phyloP scores from a whole-genome alignment of 192 early-diverging fungal species.

The Coemansia sp. region DNA sequence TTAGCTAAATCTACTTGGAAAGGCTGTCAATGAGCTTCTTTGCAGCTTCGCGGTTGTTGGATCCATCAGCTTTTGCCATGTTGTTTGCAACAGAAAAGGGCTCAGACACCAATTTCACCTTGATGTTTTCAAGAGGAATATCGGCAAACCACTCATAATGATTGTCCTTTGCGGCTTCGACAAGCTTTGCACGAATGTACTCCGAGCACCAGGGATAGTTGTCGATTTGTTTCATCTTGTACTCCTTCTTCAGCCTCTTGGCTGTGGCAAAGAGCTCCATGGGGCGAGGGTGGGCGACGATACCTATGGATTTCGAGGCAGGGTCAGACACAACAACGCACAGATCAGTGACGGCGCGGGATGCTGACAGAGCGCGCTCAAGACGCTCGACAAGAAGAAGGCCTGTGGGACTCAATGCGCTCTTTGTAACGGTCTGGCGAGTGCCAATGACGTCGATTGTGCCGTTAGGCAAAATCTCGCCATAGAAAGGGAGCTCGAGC shows the following conservation, averaged over 20 bases:
- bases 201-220: constrained; percentile 48
- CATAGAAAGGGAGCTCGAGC: constrained; percentile 37
- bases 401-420: constrained; percentile 25
- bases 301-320: constrained; percentile 4
- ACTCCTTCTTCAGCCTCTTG: constrained; percentile 35
- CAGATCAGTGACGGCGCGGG: constrained; percentile 33
- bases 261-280: constrained; percentile 41
- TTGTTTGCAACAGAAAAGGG: constrained; percentile 33
- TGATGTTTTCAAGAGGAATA: constrained; percentile 22
- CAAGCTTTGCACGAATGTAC: constrained; percentile 37
- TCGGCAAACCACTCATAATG: constrained; percentile 32
- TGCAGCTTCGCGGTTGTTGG: constrained; percentile 33
- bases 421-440: constrained; percentile 15
- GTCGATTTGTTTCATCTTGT: constrained; percentile 33
- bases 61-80: constrained; percentile 33
- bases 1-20: neutral
- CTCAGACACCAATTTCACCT: constrained; percentile 43
- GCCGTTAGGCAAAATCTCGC: constrained; percentile 51
- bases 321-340: constrained; percentile 27
- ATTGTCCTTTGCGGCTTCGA: constrained; percentile 13
- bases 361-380: constrained; percentile 32
- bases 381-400: constrained; percentile 29
- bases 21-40: neutral
- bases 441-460: constrained; percentile 42
- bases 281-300: constrained; percentile 42